Base-by-base conservation (phyloP, 805 yeast species). In the Barnettozyma sucrosica region DNA sequence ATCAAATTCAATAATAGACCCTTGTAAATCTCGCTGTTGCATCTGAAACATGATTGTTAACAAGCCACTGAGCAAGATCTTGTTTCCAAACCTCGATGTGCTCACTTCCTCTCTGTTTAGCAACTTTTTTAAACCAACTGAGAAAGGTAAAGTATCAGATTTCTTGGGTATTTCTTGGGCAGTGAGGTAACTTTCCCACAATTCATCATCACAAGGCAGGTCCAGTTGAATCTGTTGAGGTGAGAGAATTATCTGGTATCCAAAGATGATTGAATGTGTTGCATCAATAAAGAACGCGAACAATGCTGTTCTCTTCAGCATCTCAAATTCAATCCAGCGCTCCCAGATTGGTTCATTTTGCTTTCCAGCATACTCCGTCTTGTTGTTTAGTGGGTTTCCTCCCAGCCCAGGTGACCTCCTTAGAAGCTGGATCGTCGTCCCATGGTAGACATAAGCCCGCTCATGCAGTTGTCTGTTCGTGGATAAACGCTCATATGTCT, bases 251-350 rank as follows among this genome's bases (percentile, higher is more conserved):
- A 78, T 68, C 49, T 83, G 77, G 64, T 88, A 95, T 6, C 95
- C 85, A 63, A 84, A 87, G 43, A 85, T 75, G 14, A 84, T 78
- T 34, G 89, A 85, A 67, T 89, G 95, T 2, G 83, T 75, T 2
- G 85, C 81, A 64, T 88, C 96, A 57, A 85, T 71, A 60, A 83
- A 84, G 61, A 88, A 89, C 13, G 95, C 89, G 80, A 85, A 79
- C 49, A 82, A 79, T 1, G 95, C 86, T 1, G 85, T 76, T 48
- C 96, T 66, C 61, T 88, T 88, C 72, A 85, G 71, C 43, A 82
- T 77, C 64, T 88, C 96, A 36, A 80, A 78, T 46, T 85, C 88
- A 13, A 88, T 82, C 96, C 96, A 88, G 53, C 75, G 71, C 65
- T 73, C 56, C 77, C 79, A 75, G 58, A 81, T 66, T 2, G 66